phyloP scores from a whole-genome alignment of 345 rosid species.

The Streptanthus diversifolius region DNA sequence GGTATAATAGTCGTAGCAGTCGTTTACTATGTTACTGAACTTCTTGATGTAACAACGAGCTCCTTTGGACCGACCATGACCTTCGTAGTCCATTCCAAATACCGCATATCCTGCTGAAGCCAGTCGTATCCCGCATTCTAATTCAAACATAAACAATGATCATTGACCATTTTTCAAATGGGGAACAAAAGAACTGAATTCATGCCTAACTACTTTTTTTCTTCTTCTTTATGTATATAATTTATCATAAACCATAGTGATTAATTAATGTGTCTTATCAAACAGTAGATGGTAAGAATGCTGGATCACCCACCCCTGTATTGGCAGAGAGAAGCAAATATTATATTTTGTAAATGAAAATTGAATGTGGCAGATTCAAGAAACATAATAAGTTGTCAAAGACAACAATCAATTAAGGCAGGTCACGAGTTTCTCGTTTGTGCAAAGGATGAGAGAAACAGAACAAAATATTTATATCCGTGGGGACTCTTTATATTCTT shows the following conservation, averaged over 20 bases:
- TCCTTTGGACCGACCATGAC: conserved; percentile 85
- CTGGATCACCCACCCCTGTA: background rate
- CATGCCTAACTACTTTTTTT: background rate
- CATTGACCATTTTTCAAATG: background rate
- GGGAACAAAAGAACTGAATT: background rate
- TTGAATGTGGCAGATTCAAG: background rate
- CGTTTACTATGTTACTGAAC: conserved; percentile 60
- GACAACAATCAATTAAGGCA: background rate
- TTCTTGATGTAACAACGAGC: conserved; percentile 93
- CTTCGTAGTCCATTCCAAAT: conserved; percentile 87
- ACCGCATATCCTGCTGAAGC: conserved; percentile 70
- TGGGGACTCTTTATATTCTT: conserved; percentile 17
- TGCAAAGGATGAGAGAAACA: background rate
- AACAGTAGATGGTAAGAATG: background rate
- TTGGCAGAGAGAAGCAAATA: background rate
- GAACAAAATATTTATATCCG: background rate
- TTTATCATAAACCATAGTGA: background rate
- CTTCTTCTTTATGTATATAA: background rate
- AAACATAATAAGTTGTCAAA: conserved; percentile 10
- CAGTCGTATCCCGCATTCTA: conserved; percentile 75
- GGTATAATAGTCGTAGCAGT: conserved; percentile 70
- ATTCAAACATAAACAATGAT: background rate
- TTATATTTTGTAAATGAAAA: background rate
- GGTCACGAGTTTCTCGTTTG: conserved; percentile 25
- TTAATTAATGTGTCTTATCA: background rate